Conservation (phyloP, 768 basidiomycete species). For the Mycena rebaudengoi region DNA sequence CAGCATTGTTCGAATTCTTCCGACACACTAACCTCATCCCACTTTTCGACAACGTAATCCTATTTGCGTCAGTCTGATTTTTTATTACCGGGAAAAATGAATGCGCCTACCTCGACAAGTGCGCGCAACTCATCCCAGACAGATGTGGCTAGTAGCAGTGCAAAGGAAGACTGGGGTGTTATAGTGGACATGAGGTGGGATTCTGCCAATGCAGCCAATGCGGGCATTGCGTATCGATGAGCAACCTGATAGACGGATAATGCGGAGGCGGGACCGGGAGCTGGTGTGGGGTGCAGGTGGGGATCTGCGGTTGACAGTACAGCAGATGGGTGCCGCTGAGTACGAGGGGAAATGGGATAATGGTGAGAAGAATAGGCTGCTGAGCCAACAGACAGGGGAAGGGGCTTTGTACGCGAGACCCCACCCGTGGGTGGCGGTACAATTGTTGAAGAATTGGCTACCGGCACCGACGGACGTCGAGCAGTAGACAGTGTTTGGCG, state of each 20-base stretch:
- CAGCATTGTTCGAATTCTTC: slow-evolving; percentile 76
- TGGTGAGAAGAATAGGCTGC: slow-evolving; percentile 46
- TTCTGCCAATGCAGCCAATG: slow-evolving; percentile 69
- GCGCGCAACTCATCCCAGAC: slow-evolving; percentile 71
- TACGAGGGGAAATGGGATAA: slow-evolving; percentile 58
- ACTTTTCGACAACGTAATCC: slow-evolving; percentile 74
- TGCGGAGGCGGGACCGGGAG: slow-evolving; percentile 74
- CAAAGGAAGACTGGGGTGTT: slow-evolving; percentile 71
- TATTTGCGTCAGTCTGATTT: too few relatives aligned
- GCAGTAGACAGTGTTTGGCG: slow-evolving; percentile 33
- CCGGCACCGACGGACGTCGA: slow-evolving; percentile 17
- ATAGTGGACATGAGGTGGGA: slow-evolving; percentile 79
- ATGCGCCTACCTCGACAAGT: slow-evolving; percentile 62
- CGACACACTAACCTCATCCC: slow-evolving; percentile 72
- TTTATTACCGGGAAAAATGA: slow-evolving; percentile 20
- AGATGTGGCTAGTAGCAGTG: slow-evolving; percentile 71
- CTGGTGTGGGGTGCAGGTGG: slow-evolving; percentile 72
- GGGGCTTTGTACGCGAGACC: slow-evolving; percentile 48
- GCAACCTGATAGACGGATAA: slow-evolving; percentile 80
- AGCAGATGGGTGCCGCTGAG: slow-evolving; percentile 45
- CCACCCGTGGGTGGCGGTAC: slow-evolving; percentile 6
- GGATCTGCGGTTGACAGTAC: slow-evolving; percentile 61
- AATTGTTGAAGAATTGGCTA: slow-evolving; percentile 12
- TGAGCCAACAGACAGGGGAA: slow-evolving; percentile 48
- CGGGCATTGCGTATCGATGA: slow-evolving; percentile 76